Conservation (phyloP, 306 rosid species). For the Rosa chinensis region DNA sequence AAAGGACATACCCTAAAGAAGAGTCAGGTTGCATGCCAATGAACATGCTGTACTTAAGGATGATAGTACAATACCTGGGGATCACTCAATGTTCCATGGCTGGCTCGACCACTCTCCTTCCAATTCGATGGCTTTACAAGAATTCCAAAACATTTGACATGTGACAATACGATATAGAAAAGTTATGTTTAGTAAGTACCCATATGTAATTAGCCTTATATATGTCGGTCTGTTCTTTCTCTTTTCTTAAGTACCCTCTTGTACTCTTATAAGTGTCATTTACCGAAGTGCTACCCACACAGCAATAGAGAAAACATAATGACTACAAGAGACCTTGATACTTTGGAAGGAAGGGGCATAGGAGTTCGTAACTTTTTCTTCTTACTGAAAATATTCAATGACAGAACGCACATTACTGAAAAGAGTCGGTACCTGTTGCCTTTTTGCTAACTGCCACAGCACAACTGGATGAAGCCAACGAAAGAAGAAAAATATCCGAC, state of each 20-base stretch:
- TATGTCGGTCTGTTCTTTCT: background rate
- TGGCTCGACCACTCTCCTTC: constrained; percentile 74
- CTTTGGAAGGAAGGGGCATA: background rate
- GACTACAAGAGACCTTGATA: background rate
- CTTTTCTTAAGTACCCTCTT: no score
- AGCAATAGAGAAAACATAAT: background rate
- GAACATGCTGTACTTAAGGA: constrained; percentile 12
- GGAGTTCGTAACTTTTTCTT: background rate
- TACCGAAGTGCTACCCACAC: background rate
- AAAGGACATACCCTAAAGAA: constrained; percentile 6
- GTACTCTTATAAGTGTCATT: background rate
- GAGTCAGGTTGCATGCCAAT: background rate
- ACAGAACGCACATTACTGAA: background rate
- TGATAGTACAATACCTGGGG: constrained; percentile 63
- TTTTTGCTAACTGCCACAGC: constrained; percentile 86
- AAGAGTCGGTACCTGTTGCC: constrained; percentile 64
- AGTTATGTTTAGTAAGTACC: background rate
- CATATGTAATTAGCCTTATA: background rate
- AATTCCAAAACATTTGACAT: background rate
- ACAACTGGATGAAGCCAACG: constrained; percentile 40
- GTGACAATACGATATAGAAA: background rate
- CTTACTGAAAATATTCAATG: background rate
- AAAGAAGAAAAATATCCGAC: constrained; percentile 25
- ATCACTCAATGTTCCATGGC: constrained; percentile 78
- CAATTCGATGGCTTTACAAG: constrained; percentile 61